Base-by-base conservation (phyloP, 306 rosid species). In the Dryas octopetala region DNA sequence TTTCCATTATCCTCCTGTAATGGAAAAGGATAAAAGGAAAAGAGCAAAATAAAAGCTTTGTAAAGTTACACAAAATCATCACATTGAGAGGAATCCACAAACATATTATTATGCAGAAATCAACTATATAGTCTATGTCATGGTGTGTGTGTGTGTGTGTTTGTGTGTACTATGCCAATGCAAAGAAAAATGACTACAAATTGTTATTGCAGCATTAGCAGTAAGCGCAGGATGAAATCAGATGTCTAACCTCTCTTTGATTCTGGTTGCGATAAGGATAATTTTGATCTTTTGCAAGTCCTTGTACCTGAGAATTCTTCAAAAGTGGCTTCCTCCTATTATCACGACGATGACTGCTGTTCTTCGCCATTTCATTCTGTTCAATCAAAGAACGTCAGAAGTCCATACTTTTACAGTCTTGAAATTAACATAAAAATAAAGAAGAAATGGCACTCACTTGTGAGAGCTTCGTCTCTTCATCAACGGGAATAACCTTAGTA, bases 321-420 rank as follows among this genome's bases (percentile, higher is more conserved):
- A 9, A 64, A 7, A 86, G 52, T 13, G 83, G 78, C 74, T 77
- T 93, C 85, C 84, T 89, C 80, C 85, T 87, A 66, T 63, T 81
- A 59, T 74, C 82, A 55, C 83, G 92, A 72, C 65, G 67, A 60
- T 84, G 92, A 78, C 64, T 77, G 68, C 77, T 60, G 60, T 77
- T 91, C 91, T 86, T 93, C 72, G 38, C 81, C 83, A 23, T 76
- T 63, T 83, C 89, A 62, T 84, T 91, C 90, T 88, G 87, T 73
- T 70, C 57, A 76, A 82, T 76, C 50, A 64, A 76, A 61, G 23
- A 48, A 70, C 66, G 4, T 50, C 41, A 74, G 67, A 62, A 75
- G 73, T n/a, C 38, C 55, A 64, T 68, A 83, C 32, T 47, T 71
- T 41, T 76, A 51, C 49, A 48, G 65, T 80, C 45, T 17, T 55